These are phyloP conservation scores for Babesia bovis DNA, from an alignment of 169 alveolate genomes.

Conservation along the genomic window DNA sequence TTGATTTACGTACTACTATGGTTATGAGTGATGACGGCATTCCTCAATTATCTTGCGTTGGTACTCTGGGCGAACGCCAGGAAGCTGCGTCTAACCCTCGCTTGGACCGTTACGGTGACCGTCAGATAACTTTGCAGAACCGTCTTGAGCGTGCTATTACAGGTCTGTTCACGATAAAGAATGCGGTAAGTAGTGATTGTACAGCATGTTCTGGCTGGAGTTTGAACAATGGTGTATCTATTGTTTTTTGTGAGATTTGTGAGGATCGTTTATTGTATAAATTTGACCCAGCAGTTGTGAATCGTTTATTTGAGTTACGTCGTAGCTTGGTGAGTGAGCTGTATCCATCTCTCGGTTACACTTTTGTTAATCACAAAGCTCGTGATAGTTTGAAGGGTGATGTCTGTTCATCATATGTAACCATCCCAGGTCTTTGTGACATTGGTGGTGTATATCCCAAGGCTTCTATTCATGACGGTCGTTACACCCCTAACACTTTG, in stretches of 20 bases:
- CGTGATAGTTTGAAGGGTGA: neutral
- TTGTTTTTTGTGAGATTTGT: slow-evolving; percentile 54
- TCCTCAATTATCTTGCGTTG: slow-evolving; percentile 27
- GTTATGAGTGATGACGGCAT: slow-evolving; percentile 15
- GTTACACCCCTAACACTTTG: slow-evolving; percentile 28
- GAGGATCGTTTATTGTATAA: slow-evolving; percentile 32
- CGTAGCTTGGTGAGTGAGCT: slow-evolving; percentile 29
- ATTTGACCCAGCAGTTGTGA: slow-evolving; percentile 24
- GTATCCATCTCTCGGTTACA: slow-evolving; percentile 54
- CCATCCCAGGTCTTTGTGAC: slow-evolving; percentile 49
- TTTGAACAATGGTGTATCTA: slow-evolving; percentile 38
- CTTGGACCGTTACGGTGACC: neutral
- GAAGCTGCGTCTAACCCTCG: neutral
- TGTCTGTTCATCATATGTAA: slow-evolving; percentile 2
- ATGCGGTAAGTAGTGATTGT: slow-evolving; percentile 38
- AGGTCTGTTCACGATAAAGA: slow-evolving; percentile 40
- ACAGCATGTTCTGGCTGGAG: slow-evolving; percentile 61
- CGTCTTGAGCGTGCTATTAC: slow-evolving; percentile 23
- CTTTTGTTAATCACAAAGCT: slow-evolving; percentile 12
- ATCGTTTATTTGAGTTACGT: slow-evolving; percentile 40
- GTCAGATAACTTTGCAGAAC: slow-evolving; percentile 24
- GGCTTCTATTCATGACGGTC: slow-evolving; percentile 53
- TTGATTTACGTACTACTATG: slow-evolving; percentile 14
- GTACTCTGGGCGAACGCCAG: slow-evolving; percentile 18
- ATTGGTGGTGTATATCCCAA: slow-evolving; percentile 51